Base-by-base conservation (phyloP, 1,139 yeast genomes). In the Meyerozyma sp. region DNA sequence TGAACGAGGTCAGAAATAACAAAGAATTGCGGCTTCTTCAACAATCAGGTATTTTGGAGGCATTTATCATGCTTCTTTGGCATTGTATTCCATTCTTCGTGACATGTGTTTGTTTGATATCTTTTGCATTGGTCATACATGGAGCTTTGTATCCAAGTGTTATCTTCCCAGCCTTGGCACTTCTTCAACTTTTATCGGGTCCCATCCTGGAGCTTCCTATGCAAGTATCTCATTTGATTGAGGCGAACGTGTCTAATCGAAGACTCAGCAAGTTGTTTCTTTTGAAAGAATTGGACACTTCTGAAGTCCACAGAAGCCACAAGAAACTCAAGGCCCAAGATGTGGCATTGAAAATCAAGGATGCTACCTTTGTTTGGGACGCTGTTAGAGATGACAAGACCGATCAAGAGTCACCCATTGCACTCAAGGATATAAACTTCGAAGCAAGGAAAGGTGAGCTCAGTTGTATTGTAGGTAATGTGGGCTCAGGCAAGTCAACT, bases 381-480 rank as follows among this genome's bases (percentile, higher is more conserved):
- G 14, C 32, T 23, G 49, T 18, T 6, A 47, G 42, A 14, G 61
- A 56, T 20, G 63, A 59, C 8, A 67, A 57, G 25, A 65, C 59
- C 11, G 69, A 50, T 20, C 75, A 71, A 43, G 69, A 75, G 39
- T 84, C 80, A 3, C 85, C 86, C 42, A 32, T 45, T 44, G 65
- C 66, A 1, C 53, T 62, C 37, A 42, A 48, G 2, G 41, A 54
- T 40, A 53, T 58, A 34, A 48, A 52, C 38, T 59, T 62, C 40
- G 42, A 46, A 4, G 66, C 66, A 11, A 52, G 43, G 25, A 55
- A 56, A 44, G 63, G 63, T 10, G 52, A 58, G 28, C 49, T 62
- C 42, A 59, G 63, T 1, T 62, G 66, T 46, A 48, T 62, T 11
- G 65, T 61, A 5, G 66, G 66, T 9, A 49, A 53, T 40, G 66